Percentiles rank a stretch among this genome's conserved stretches.
phyloP scores from a whole-genome alignment of 352 stramenopile species.

The Globisporangium paddicum region DNA sequence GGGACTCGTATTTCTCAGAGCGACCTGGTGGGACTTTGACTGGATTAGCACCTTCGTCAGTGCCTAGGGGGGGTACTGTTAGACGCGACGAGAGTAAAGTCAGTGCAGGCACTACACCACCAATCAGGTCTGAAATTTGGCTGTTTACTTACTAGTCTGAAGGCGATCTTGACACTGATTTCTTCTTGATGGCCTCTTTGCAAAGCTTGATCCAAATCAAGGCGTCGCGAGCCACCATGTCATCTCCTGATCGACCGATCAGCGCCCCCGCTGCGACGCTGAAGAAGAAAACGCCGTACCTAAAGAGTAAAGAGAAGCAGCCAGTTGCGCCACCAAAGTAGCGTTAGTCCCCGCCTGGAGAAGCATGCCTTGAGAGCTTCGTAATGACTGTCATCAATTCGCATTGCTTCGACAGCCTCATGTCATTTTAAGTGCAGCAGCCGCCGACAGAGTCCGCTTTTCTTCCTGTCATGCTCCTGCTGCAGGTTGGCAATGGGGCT shows the following conservation, averaged over 20 bases:
- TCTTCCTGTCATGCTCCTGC: slow-evolving; percentile 36
- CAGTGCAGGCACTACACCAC: not conserved
- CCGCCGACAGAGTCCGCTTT: slow-evolving; percentile 27
- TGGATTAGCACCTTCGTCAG: not conserved
- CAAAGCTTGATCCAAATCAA: slow-evolving; percentile 36
- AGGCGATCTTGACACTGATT: not conserved
- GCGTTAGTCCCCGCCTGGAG: not conserved
- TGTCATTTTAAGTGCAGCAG: slow-evolving; percentile 32
- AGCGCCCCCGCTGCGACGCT: slow-evolving; percentile 39
- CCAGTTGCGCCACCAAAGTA: slow-evolving; percentile 8
- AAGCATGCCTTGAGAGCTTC: too few species aligned
- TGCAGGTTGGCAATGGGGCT: slow-evolving; percentile 13
- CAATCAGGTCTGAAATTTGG: slow-evolving; percentile 10
- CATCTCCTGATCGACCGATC: slow-evolving; percentile 39
- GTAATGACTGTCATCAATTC: too few species aligned
- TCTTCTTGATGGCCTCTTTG: not conserved
- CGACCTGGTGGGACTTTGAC: not conserved
- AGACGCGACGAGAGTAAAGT: slow-evolving; percentile 6
- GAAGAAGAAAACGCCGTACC: slow-evolving; percentile 37
- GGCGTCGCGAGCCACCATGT: slow-evolving; percentile 27
- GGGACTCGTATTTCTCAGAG: slow-evolving; percentile 2
- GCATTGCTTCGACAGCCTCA: too few species aligned
- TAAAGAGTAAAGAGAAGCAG: slow-evolving; percentile 14
- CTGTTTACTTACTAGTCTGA: too few species aligned
- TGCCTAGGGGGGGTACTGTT: not conserved